These are phyloP conservation scores for Fusarium pseudoanthophilum DNA, from an alignment of 2,329 filamentous ascomycete genomes.

Conservation along the genomic window DNA sequence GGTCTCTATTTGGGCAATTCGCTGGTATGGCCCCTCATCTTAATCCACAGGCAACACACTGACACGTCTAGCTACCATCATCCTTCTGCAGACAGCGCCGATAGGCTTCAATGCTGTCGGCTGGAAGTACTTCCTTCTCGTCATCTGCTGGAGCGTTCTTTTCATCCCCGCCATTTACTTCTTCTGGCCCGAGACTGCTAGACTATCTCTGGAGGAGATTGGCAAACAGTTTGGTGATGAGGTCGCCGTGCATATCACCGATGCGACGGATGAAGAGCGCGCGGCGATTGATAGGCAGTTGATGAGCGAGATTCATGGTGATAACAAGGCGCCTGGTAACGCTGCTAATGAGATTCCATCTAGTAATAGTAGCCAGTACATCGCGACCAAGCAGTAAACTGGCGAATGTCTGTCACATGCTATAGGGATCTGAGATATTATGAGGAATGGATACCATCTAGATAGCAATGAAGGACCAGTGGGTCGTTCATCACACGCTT, in stretches of 20 bases:
- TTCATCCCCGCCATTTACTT: constrained; percentile 48
- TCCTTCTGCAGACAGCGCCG: constrained; percentile 56
- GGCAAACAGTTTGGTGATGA: constrained; percentile 57
- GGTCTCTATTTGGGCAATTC: constrained; percentile 62
- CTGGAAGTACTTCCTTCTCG: constrained; percentile 63
- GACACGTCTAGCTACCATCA: constrained; percentile 48
- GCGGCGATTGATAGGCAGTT: constrained; percentile 22
- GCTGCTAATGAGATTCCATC: background rate
- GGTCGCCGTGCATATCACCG: constrained; percentile 58
- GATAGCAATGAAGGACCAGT: background rate
- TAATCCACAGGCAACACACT: rapidly evolving
- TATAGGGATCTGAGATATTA: background rate
- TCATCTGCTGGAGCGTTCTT: constrained; percentile 55
- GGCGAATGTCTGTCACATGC: background rate
- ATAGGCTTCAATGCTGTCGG: constrained; percentile 54
- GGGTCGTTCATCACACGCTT: rapidly evolving
- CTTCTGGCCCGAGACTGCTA: constrained; percentile 47
- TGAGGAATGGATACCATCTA: rapidly evolving
- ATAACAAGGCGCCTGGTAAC: background rate
- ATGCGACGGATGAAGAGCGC: constrained; percentile 50
- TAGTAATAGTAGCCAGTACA: constrained; percentile 14
- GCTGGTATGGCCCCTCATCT: constrained; percentile 41
- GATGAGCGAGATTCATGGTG: background rate
- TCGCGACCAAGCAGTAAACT: background rate
- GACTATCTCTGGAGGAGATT: constrained; percentile 56